Evolutionary conservation across 495 filamentous ascomycete species (phyloP).

Genomic region (Gamarada debralockiae): DNA sequence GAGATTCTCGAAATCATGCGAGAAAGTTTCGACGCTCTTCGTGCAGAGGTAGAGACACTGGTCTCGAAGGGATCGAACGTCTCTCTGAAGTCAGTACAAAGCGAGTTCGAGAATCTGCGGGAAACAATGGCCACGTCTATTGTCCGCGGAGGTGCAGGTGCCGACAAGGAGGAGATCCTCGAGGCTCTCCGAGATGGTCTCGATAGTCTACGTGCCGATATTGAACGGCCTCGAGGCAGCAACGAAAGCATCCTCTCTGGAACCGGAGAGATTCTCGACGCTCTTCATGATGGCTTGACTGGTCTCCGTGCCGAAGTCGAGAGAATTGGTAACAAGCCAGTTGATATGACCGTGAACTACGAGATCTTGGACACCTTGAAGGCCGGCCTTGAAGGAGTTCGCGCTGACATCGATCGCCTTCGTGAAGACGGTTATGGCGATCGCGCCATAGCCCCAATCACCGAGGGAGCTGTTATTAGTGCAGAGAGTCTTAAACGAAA

Average conservation of each 20-base stretch:
- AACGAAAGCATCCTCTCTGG: slow-evolving; percentile 54
- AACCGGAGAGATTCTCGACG: slow-evolving; percentile 74
- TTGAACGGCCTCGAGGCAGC: slow-evolving; percentile 38
- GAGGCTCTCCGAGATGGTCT: slow-evolving; percentile 68
- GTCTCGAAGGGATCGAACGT: slow-evolving; percentile 36
- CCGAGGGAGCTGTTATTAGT: slow-evolving; percentile 34
- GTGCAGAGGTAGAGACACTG: slow-evolving; percentile 61
- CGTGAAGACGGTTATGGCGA: slow-evolving; percentile 49
- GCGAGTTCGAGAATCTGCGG: slow-evolving; percentile 74
- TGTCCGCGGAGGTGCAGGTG: slow-evolving; percentile 49
- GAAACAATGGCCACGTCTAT: slow-evolving; percentile 67
- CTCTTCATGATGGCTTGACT: slow-evolving; percentile 76
- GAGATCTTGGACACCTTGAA: slow-evolving; percentile 86
- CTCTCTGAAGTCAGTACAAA: slow-evolving; percentile 65
- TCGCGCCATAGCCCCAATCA: slow-evolving; percentile 52
- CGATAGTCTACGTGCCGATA: slow-evolving; percentile 63
- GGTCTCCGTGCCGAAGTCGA: slow-evolving; percentile 70
- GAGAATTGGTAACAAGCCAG: slow-evolving; percentile 71
- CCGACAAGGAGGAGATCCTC: slow-evolving; percentile 57
- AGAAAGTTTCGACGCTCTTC: slow-evolving; percentile 66
- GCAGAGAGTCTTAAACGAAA: slow-evolving; percentile 50
- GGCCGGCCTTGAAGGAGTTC: slow-evolving; percentile 67
- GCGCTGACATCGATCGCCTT: slow-evolving; percentile 73
- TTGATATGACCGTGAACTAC: slow-evolving; percentile 71
- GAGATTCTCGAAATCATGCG: slow-evolving; percentile 75